phyloP scores from a whole-genome alignment of 169 alveolate genomes.

The Perkinsus chesapeaki region DNA sequence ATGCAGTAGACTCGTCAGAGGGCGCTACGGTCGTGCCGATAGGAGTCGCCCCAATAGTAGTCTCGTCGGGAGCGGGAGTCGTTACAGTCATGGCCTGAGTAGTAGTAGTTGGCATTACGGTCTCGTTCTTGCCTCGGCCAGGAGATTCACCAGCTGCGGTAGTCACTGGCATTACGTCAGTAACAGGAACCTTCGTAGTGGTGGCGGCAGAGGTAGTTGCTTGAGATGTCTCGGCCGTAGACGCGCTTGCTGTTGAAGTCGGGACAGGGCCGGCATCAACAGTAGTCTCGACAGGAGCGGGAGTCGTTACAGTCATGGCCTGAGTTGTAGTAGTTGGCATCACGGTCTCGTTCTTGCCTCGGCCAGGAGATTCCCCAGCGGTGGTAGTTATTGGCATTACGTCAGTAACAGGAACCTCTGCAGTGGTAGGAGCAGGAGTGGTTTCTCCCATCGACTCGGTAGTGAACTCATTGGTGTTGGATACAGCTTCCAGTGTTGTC shows the following conservation, averaged over 20 bases:
- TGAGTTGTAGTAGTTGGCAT: not conserved
- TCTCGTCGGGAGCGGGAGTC: not conserved
- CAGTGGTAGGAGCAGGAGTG: too few relatives aligned
- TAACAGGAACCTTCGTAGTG: not conserved
- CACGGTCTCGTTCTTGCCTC: not conserved
- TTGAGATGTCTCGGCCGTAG: not conserved
- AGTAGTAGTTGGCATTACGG: not conserved
- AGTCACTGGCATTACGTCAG: not conserved
- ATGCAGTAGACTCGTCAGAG: not conserved
- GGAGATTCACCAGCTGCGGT: not conserved
- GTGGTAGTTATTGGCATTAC: not conserved
- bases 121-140: not conserved
- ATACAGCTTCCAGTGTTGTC: not conserved
- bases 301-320: not conserved
- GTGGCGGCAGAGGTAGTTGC: not conserved
- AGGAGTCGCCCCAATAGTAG: not conserved
- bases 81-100: not conserved
- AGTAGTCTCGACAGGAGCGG: too few relatives aligned
- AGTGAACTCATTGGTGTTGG: not conserved
- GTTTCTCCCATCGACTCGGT: too few relatives aligned
- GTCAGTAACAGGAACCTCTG: not conserved
- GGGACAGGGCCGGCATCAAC: not conserved
- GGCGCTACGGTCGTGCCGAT: not conserved
- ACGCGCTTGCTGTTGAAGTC: not conserved
- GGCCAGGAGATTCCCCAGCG: not conserved